These are phyloP conservation scores for Hypericum androsaemum DNA, from an alignment of 345 rosid genomes.

Conservation along the genomic window DNA sequence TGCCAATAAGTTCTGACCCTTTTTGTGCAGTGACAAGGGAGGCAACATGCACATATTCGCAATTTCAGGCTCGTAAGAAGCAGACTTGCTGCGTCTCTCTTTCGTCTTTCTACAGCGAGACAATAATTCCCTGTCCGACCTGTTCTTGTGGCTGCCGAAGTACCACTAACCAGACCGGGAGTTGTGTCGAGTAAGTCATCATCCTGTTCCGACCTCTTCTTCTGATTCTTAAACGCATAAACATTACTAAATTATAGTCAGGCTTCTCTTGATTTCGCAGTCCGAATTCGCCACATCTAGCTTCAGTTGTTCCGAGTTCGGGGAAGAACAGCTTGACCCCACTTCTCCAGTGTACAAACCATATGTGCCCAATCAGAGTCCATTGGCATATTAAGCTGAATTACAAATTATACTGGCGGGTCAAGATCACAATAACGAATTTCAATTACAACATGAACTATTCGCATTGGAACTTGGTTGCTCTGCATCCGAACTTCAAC, in stretches of 20 bases:
- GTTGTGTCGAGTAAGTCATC: constrained; percentile 69
- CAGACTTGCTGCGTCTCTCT: constrained; percentile 92
- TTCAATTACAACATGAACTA: constrained; percentile 80
- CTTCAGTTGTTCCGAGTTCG: constrained; percentile 43
- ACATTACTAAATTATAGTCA: no score
- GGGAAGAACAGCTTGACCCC: constrained; percentile 40
- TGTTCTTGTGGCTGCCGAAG: constrained; percentile 85
- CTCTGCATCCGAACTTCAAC: constrained; percentile 79
- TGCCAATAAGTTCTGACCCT: neutral
- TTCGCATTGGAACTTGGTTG: constrained; percentile 70
- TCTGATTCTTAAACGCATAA: neutral
- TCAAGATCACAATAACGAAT: constrained; percentile 62
- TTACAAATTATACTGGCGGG: constrained; percentile 84
- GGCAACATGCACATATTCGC: constrained; percentile 78
- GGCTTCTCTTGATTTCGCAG: constrained; percentile 26
- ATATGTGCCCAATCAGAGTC: constrained; percentile 88
- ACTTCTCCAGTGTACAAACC: constrained; percentile 61
- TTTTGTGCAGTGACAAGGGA: constrained; percentile 83
- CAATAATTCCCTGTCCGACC: constrained; percentile 65
- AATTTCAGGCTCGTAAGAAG: constrained; percentile 57
- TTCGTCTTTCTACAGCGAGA: constrained; percentile 68
- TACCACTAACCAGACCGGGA: constrained; percentile 30
- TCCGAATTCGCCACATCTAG: constrained; percentile 43
- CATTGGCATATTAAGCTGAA: constrained; percentile 86
- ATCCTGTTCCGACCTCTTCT: constrained; percentile 1